Evolutionary conservation across 768 basidiomycete genomes (phyloP), one percentile per base, ranked within the genome.

Genomic region (Aureoboletus auriporus): DNA sequence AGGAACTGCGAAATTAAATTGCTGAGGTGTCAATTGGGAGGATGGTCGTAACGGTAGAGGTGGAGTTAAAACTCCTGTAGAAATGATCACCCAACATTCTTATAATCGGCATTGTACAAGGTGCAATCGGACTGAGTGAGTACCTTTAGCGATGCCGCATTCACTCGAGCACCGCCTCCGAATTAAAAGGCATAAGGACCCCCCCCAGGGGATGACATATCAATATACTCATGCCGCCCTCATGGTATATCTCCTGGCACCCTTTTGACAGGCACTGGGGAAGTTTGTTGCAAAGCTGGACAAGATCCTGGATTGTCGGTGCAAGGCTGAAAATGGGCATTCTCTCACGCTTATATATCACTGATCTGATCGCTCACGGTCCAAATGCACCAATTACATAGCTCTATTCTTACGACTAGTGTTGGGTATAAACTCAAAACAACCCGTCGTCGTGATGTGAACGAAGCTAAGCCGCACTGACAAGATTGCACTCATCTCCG

Each of bases 1-100:
- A 44, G 42, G 34, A 40, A 47, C 40, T 42, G 47, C 43, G 49
- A 47, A 33, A 50, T 44, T 55, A 47, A 33, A 50, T 44, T 55
- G 45, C 33, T 42, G 44, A 56, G 47, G 54, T 41, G 61, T 57
- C 44, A 50, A 46, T n/a, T n/a, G n/a, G 20, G 20, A 23, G 52
- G 57, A 56, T 51, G 52, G 50, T 55, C 52, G 62, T 58, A 50
- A 52, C 54, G 47, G 66, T 52, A 66, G 56, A 56, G 54, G 63
- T 69, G 66, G 66, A 67, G 66, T 69, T 67, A 67, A 58, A 57
- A 65, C 65, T 69, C 57, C 47, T 53, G 51, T 65, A 60, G 68
- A 61, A 23, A 69, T 61, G 53, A 66, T 67, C 66, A 59, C 54
- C 47, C 56, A 57, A 59, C 39, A 57, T 57, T 57, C 66, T 67